Evolutionary conservation across 768 basidiomycete genomes (phyloP).

Genomic region (Serendipita indica): DNA sequence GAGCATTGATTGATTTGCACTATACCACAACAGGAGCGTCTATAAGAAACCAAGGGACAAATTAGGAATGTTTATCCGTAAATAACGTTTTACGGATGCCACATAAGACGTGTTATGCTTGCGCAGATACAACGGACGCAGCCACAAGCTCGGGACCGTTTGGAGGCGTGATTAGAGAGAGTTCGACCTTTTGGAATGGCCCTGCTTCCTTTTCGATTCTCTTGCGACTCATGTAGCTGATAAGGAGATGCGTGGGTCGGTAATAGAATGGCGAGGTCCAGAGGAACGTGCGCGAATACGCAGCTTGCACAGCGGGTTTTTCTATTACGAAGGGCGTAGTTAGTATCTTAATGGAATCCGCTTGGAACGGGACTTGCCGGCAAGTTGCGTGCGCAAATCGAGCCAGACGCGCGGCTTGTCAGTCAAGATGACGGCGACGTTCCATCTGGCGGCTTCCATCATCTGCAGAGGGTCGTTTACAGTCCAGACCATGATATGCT

Average conservation of each 20-base stretch:
- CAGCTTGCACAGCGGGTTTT: slow-evolving; percentile 47
- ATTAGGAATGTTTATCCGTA: background rate
- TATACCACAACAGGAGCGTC: background rate
- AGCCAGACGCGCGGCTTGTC: slow-evolving; percentile 59
- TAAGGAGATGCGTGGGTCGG: slow-evolving; percentile 29
- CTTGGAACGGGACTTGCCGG: slow-evolving; percentile 28
- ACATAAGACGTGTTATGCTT: background rate
- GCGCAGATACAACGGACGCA: background rate
- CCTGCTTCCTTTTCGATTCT: slow-evolving; percentile 38
- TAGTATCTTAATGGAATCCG: background rate
- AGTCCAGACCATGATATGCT: slow-evolving; percentile 90
- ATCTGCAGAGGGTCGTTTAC: slow-evolving; percentile 81
- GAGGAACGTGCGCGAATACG: slow-evolving; percentile 47
- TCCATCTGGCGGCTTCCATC: slow-evolving; percentile 79
- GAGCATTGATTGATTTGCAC: background rate
- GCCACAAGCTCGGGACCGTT: background rate
- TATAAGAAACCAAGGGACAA: background rate
- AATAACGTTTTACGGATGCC: background rate
- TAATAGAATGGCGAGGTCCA: slow-evolving; percentile 58
- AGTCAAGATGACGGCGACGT: slow-evolving; percentile 61
- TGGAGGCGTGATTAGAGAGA: background rate
- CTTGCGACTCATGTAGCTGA: background rate
- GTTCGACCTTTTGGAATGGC: slow-evolving; percentile 26
- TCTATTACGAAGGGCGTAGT: slow-evolving; percentile 31
- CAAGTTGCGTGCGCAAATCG: slow-evolving; percentile 41